Base-by-base conservation (phyloP, 1,284 basidiomycete genomes). In the Golubevia sp. region DNA sequence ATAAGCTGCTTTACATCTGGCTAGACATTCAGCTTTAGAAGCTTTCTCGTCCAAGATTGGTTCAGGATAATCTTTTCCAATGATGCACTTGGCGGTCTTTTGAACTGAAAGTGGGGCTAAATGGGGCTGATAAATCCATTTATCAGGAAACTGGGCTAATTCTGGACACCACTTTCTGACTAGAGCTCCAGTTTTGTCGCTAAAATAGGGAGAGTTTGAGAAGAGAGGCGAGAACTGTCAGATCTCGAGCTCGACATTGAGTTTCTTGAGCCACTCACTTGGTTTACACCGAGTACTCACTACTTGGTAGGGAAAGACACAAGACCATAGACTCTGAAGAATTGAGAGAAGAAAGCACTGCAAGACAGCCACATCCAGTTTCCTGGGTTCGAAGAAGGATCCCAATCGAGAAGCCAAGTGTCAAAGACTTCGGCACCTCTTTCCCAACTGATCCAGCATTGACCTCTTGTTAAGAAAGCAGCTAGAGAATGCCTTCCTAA, bases 401-500 rank as follows among this genome's bases (percentile, higher is more conserved):
- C 86, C 85, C 85, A 85, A 59, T 86, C 85, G 20, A 86, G 84
- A 61, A 84, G 73, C 74, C 84, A 74, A 51, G 76, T 67, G 56
- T 88, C 87, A 82, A 88, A 86, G 27, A 87, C 85, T 66, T 88
- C 86, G 63, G 86, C 86, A 26, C 88, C 87, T 56, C 86, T 77
- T 70, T 88, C 88, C 87, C 86, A 88, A 6, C 85, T 86, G 67
- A 88, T 86, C 78, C 88, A 87, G 69, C 87, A 86, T 70, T 88
- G 87, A 18, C 87, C 87, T 54, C 87, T 83, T 7, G 86, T 86
- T 21, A 88, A 77, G 76, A 87, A 88, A 71, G 86, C 87, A 5
- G 88, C 88, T 53, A 88, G 86, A 8, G 84, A 85, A 75, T 87
- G 87, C 60, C 88, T 80, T 15, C 86, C 86, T 27, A 87, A 83